Conservation (phyloP, 345 rosid species). For the Citrus mangshanensis region DNA sequence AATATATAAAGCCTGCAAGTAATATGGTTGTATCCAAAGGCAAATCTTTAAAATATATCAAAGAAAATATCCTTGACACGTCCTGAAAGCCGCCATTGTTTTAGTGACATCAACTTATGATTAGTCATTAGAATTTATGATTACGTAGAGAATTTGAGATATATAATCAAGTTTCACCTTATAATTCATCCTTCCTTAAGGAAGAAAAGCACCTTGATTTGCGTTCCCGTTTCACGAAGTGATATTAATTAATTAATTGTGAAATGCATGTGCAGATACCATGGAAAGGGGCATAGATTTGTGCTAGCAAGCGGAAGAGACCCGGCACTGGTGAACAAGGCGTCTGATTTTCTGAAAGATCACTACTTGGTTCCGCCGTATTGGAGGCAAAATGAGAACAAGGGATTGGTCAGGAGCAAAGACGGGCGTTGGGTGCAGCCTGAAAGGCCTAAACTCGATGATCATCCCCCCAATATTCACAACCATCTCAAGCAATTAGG, state of each 20-base stretch:
- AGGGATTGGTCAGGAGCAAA: conserved; percentile 59
- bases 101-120: too few relatives aligned
- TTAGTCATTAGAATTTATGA: too few relatives aligned
- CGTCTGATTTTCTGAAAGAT: conserved; percentile 66
- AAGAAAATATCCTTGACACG: background rate
- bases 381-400: conserved; percentile 82
- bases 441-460: conserved; percentile 67
- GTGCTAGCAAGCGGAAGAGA: conserved; percentile 70
- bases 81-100: background rate
- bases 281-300: conserved; percentile 71
- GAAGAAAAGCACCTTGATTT: too few relatives aligned
- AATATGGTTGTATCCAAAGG: background rate
- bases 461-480: conserved; percentile 50
- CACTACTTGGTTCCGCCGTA: conserved; percentile 72
- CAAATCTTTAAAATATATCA: background rate
- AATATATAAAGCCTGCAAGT: background rate
- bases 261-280: conserved; percentile 41
- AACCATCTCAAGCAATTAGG: conserved; percentile 48
- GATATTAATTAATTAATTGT: too few relatives aligned
- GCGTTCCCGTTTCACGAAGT: too few relatives aligned
- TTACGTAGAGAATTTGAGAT: too few relatives aligned
- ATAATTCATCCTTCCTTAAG: too few relatives aligned
- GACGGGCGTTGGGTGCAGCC: conserved; percentile 84
- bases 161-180: too few relatives aligned
- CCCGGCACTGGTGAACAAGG: conserved; percentile 81